Base-by-base conservation (phyloP, 495 filamentous ascomycete genomes). In the Penicillium subrubescens region DNA sequence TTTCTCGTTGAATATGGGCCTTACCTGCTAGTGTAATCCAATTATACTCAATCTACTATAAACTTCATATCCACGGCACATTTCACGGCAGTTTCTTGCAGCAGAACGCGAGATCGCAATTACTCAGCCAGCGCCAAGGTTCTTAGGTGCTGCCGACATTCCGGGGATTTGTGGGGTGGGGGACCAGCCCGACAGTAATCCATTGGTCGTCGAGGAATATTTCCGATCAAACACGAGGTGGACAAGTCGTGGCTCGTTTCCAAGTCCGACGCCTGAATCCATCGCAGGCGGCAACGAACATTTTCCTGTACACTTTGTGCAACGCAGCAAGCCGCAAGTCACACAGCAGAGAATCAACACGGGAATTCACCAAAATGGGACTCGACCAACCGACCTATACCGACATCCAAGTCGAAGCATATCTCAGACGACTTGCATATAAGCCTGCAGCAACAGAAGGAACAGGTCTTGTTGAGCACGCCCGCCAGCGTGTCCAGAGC, bases 401-500 rank as follows among this genome's bases (percentile, higher is more conserved):
- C 43, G 61, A 73, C 17, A 34, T 67, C 0, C 75, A 79, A 39
- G 57, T 81, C 3, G 74, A 78, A 59, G 53, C 59, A 57, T 81
- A 79, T 55, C 69, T 81, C 8, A 25, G 67, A 50, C 77, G 75
- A 25, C 77, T 78, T 48, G 55, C 56, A 21, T 77, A 79, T 60
- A 33, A 66, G n/a, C 60, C 71, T 2, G 46, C 60, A 31, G 55
- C 46, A 33, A 35, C 48, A 44, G 34, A 35, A 23, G 31, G 12
- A 12, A 11, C 1, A 34, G 37, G 57, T 41, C 66, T 69, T 5
- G 64, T 77, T 6, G 61, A 70, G 27, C 52, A 70, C 59, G 53
- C 73, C 37, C 69, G 62, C 33, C 59, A 70, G 23, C 43, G 56
- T 15, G 65, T 77, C 8, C 19, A 73, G 25, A 44, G 64, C 2